Base-by-base conservation (phyloP, 192 early-diverging fungal species). In the Kickxella alabastrina region DNA sequence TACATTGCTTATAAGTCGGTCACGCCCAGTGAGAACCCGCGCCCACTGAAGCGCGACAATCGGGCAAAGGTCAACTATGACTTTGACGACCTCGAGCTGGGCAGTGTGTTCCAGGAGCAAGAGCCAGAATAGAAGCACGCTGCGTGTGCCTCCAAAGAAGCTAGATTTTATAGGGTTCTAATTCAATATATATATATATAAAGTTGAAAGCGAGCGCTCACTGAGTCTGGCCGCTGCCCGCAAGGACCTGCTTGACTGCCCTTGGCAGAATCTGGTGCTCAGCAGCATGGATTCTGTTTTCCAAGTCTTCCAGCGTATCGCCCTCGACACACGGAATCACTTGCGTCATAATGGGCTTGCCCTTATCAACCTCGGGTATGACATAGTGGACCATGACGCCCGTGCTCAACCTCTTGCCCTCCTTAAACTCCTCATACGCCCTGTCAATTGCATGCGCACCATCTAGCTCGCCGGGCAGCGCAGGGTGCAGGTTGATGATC, bases 401-500 rank as follows among this genome's bases (percentile, higher is more conserved):
- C 0, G 90, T 92, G 10, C 81, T 63, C 9, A 62, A 71, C 21
- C 89, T 86, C 50, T 83, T 67, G 10, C 92, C 93, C 27, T 80
- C 79, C 65, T 84, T 57, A 56, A 81, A 95, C 18, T 91, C 93
- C n/a, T 86, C 83, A 62, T 82, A 96, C 4, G 97, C 97, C 10
- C 95, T 77, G 40, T 92, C 90, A 45, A 99, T 98, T 12, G 97
- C 92, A 52, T 92, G 80, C 1, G 93, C 92, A n/a, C 97, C 97
- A 54, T 98, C 93, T 65, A 99, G 92, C 65, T 89, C 81, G 34
- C 93, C 93, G 7, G 97, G 97, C 22, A 99, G 74, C 2, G 97
- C 94, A 18, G 96, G 97, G 49, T 99, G 97, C 50, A 99, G 75
- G 75, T 99, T 99, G 65, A 99, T 91, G 47, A 99, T 78, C 35